These are phyloP conservation scores for Plasmopara halstedii DNA, from an alignment of 352 stramenopile species.

Conservation along the genomic window DNA sequence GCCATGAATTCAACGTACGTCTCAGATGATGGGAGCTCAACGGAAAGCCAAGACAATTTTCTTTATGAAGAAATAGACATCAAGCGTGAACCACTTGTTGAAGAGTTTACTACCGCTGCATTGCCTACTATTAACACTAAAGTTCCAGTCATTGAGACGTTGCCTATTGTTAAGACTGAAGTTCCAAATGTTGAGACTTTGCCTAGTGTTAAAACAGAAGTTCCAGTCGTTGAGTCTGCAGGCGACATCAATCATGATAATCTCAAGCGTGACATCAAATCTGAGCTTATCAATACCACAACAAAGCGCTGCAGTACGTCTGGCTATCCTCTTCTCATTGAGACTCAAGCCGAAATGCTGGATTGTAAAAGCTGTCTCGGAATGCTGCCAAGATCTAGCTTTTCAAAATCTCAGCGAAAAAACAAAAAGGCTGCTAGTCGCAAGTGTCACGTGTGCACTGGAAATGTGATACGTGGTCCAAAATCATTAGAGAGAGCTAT, in stretches of 20 bases:
- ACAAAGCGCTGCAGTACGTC: constrained; percentile 8
- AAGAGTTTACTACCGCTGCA: too few species aligned
- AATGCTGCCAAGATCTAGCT: constrained; percentile 9
- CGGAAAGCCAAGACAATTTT: constrained; percentile 13
- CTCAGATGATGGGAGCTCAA: constrained; percentile 14
- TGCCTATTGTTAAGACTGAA: background rate
- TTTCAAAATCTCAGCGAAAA: constrained; percentile 9
- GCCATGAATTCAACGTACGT: constrained; percentile 3
- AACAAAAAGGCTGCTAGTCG: constrained; percentile 2
- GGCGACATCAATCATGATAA: background rate
- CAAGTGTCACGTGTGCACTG: constrained; percentile 20
- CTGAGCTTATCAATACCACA: background rate
- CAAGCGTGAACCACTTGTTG: constrained; percentile 8
- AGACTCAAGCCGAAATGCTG: constrained; percentile 7
- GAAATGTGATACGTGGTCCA: constrained; percentile 1
- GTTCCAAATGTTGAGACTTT: background rate
- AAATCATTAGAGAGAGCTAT: constrained; percentile 1
- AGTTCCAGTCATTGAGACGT: too few species aligned
- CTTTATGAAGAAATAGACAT: constrained; percentile 1
- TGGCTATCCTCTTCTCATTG: constrained; percentile 4
- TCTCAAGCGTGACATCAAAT: background rate
- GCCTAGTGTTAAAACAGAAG: constrained; percentile 12
- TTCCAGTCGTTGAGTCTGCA: constrained; percentile 5
- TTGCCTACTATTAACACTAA: too few species aligned
- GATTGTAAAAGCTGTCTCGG: constrained; percentile 18